Evolutionary conservation across 1,139 yeast genomes (phyloP).

Genomic region (Geotrichum klebahnii): DNA sequence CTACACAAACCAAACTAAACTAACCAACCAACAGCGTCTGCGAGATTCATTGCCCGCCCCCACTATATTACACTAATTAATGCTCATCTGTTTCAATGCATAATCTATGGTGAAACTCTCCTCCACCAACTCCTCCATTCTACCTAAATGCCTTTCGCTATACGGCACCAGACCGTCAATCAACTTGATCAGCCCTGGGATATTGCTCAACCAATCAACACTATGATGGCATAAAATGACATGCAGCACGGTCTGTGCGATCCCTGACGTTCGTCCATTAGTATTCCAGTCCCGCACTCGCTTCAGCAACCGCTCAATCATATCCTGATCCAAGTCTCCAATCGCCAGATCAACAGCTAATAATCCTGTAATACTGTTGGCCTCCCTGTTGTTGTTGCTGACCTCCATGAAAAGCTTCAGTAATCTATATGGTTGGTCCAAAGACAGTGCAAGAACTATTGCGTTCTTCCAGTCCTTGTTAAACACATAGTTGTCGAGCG

Average conservation of each 20-base stretch:
- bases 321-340: slow-evolving; percentile 51
- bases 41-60: background rate
- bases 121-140: slow-evolving; percentile 77
- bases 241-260: slow-evolving; percentile 71
- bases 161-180: slow-evolving; percentile 80
- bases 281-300: slow-evolving; percentile 94
- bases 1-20: background rate
- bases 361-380: slow-evolving; percentile 51
- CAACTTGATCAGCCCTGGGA: slow-evolving; percentile 62
- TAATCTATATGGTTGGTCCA: slow-evolving; percentile 82
- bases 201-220: slow-evolving; percentile 54
- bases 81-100: slow-evolving; percentile 60
- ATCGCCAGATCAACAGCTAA: slow-evolving; percentile 63
- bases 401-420: slow-evolving; percentile 64
- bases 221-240: slow-evolving; percentile 57
- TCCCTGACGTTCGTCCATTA: slow-evolving; percentile 71
- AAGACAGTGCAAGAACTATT: slow-evolving; percentile 73
- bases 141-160: slow-evolving; percentile 73
- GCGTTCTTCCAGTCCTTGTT: slow-evolving; percentile 84
- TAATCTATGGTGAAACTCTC: slow-evolving; percentile 83
- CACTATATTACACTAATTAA: no score
- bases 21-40: background rate
- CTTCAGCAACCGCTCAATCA: slow-evolving; percentile 52
- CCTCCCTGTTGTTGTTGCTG: slow-evolving; percentile 37
- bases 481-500: slow-evolving; percentile 65